Evolutionary conservation across 148 eudicot species (phyloP).

Genomic region (Chenopodium quinoa): DNA sequence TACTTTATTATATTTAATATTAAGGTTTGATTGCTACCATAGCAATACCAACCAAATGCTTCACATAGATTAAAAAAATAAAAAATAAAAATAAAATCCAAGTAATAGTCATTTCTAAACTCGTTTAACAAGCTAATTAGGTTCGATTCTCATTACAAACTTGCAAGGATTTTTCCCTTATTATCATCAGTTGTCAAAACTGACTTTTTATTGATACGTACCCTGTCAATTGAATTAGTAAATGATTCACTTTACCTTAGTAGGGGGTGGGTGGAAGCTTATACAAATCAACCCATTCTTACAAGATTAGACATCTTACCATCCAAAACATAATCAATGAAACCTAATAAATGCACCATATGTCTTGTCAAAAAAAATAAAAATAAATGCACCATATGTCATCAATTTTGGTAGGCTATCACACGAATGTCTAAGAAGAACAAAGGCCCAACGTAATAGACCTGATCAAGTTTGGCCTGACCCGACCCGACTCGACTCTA

Average conservation of each 20-base stretch:
- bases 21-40: too few species aligned
- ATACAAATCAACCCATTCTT: neutral
- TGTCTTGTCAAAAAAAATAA: too few species aligned
- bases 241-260: too few species aligned
- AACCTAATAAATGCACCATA: neutral
- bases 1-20: too few species aligned
- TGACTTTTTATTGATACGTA: neutral
- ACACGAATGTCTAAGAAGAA: neutral
- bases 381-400: neutral
- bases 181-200: too few species aligned
- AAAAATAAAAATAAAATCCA: too few species aligned
- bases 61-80: too few species aligned
- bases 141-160: neutral
- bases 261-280: neutral
- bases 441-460: neutral
- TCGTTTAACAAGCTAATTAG: too few species aligned
- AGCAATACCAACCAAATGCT: neutral
- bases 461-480: too few species aligned
- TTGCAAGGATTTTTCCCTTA: neutral
- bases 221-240: too few species aligned
- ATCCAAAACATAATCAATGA: neutral
- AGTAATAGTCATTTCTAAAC: too few species aligned
- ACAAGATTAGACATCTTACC: conserved; percentile 8
- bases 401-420: neutral
- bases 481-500: too few species aligned